Conservation (phyloP, 257 asterid species). For the Solanum corneliomulleri region DNA sequence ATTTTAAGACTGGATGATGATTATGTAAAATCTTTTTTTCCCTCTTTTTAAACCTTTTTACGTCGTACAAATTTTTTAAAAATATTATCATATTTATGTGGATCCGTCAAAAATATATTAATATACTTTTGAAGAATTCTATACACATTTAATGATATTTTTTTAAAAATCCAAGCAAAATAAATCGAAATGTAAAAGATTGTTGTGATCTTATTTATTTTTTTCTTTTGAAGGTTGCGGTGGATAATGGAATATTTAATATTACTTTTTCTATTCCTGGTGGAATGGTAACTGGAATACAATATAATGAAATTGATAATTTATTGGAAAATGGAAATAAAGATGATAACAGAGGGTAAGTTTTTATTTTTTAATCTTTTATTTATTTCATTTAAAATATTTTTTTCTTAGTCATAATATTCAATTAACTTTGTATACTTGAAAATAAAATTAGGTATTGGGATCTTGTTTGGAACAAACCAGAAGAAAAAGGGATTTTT, state of each 20-base stretch:
- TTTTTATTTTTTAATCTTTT: background rate
- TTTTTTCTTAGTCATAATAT: background rate
- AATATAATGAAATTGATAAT: slow-evolving; percentile 55
- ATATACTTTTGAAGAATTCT: accelerated
- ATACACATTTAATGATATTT: accelerated
- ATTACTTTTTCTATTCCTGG: slow-evolving; percentile 46
- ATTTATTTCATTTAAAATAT: background rate
- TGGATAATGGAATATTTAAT: slow-evolving; percentile 53
- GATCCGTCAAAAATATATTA: background rate
- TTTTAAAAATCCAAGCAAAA: background rate
- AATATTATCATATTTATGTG: accelerated
- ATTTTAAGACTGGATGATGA: slow-evolving; percentile 27
- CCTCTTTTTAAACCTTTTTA: background rate
- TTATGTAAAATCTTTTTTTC: slow-evolving; percentile 17
- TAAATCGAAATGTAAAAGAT: background rate
- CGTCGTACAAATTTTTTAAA: accelerated
- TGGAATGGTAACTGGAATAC: slow-evolving; percentile 45
- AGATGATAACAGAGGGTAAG: slow-evolving; percentile 53
- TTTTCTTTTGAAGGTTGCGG: slow-evolving; percentile 31
- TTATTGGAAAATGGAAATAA: slow-evolving; percentile 29
- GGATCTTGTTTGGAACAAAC: slow-evolving; percentile 66
- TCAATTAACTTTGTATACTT: background rate
- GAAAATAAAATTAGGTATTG: slow-evolving; percentile 44
- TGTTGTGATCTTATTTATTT: background rate
- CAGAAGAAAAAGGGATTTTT: slow-evolving; percentile 4